phyloP scores from a whole-genome alignment of 2,329 filamentous ascomycete species.

The Apiospora pterosperma region DNA sequence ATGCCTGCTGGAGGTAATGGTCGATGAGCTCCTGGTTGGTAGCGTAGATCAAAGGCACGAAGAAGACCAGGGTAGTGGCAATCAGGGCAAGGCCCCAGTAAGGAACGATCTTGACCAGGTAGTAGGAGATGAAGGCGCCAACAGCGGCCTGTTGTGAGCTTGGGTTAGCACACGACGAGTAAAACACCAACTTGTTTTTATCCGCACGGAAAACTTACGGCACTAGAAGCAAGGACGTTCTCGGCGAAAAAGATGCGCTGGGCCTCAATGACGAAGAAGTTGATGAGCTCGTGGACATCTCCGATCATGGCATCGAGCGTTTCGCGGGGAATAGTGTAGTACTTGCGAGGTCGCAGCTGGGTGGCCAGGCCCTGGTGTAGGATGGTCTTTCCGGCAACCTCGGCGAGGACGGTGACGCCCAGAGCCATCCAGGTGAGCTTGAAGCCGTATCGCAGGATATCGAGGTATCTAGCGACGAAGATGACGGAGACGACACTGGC shows the following conservation, averaged over 20 bases:
- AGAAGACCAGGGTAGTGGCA: slow-evolving; percentile 56
- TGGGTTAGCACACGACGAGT: background rate
- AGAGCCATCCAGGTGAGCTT: slow-evolving; percentile 64
- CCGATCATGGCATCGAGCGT: slow-evolving; percentile 59
- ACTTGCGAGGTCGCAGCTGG: slow-evolving; percentile 63
- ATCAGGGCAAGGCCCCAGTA: slow-evolving; percentile 67
- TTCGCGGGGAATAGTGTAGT: slow-evolving; percentile 63
- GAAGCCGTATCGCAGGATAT: slow-evolving; percentile 61
- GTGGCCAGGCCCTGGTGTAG: slow-evolving; percentile 61
- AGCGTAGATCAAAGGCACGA: slow-evolving; percentile 61
- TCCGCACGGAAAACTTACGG: slow-evolving; percentile 43
- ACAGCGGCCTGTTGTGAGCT: slow-evolving; percentile 47
- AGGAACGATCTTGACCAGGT: slow-evolving; percentile 65
- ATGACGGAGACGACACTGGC: slow-evolving; percentile 54
- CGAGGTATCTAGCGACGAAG: slow-evolving; percentile 62
- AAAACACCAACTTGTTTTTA: background rate
- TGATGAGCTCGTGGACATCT: slow-evolving; percentile 65
- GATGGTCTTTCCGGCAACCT: slow-evolving; percentile 58
- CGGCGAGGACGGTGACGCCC: slow-evolving; percentile 57
- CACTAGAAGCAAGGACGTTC: slow-evolving; percentile 58
- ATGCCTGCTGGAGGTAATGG: slow-evolving; percentile 54
- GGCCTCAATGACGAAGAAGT: slow-evolving; percentile 69
- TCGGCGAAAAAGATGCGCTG: slow-evolving; percentile 68
- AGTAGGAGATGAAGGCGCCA: slow-evolving; percentile 62
- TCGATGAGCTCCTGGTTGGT: slow-evolving; percentile 70